Evolutionary conservation across 2,329 filamentous ascomycete species (phyloP).

Genomic region (Penicillium sp.): DNA sequence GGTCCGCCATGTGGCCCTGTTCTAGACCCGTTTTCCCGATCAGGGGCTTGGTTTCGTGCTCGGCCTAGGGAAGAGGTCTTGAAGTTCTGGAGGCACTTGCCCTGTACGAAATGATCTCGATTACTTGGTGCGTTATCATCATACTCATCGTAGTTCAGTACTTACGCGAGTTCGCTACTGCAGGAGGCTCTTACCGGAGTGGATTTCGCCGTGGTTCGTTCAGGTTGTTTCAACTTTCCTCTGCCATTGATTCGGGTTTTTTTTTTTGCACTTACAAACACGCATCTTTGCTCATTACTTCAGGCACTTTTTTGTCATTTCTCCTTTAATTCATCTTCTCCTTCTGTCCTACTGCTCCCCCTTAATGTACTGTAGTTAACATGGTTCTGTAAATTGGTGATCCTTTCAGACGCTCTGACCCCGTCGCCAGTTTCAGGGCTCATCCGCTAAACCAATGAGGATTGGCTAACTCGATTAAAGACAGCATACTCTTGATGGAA

Average conservation of each 20-base stretch:
- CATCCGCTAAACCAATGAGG: constrained; percentile 10
- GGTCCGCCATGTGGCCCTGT: neutral
- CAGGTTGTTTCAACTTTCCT: neutral
- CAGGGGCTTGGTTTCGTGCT: neutral
- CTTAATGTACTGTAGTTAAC: neutral
- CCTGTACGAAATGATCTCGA: neutral
- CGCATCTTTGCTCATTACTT: neutral
- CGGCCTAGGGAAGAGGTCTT: neutral
- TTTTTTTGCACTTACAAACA: neutral
- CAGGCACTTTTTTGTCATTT: neutral
- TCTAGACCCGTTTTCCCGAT: neutral
- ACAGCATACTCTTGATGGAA: constrained; percentile 4
- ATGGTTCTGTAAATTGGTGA: neutral
- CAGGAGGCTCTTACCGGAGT: constrained; percentile 1
- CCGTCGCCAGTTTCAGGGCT: constrained; percentile 15
- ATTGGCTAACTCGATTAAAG: neutral
- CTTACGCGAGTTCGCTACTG: neutral
- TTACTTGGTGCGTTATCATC: neutral
- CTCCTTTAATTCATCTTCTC: neutral
- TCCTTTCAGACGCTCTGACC: neutral
- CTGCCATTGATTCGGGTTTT: neutral
- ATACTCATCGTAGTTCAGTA: neutral
- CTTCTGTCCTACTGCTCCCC: neutral
- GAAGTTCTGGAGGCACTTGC: neutral
- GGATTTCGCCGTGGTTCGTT: neutral